Base-by-base conservation (phyloP, 2,329 filamentous ascomycete species). In the Aspergillus pseudonomiae region DNA sequence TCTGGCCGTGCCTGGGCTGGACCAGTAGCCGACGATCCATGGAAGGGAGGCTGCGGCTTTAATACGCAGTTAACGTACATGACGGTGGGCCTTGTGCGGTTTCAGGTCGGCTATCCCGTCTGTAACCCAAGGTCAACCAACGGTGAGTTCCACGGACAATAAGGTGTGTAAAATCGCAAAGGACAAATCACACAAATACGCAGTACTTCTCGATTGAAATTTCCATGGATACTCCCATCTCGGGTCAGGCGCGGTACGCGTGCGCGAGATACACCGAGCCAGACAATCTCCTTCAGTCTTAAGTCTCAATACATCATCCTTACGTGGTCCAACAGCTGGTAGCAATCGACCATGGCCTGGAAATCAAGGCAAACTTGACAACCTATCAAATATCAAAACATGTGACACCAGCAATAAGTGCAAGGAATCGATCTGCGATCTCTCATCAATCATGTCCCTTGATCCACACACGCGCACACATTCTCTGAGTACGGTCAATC, bases 101-200 rank as follows among this genome's bases (percentile, higher is more conserved):
- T 67, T 63, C 63, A 63, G 57, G 54, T 59, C 61, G 65, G 60
- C 62, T 56, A 45, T 59, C 60, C 65, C 65, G 60, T 61, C 52
- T 21, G 28, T 39, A 24, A 64, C 61, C 67, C 65, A 68, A 66
- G 65, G 67, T 54, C 64, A 32, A 41, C 19, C 32, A 57, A 50
- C 19, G 43, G 30, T n/a, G 39, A 46, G 41, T 61, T 62, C 59
- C 61, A 60, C 60, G 66, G 58, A 46, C 56, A 48, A 56, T 45
- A 45, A 62, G 53, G 43, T 53, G 34, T 61, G 59, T 58, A 56
- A 55, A 59, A 19, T 55, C 26, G 24, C 46, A 39, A 34, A 36
- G 54, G 28, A 61, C 62, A 63, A 61, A 63, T 61, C 62, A 57
- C 39, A 55, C 52, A 55, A 55, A 14, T 12, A 36, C 14, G 34